Conservation (phyloP, 2,329 filamentous ascomycete genomes). For the Trichoderma asperellum region DNA sequence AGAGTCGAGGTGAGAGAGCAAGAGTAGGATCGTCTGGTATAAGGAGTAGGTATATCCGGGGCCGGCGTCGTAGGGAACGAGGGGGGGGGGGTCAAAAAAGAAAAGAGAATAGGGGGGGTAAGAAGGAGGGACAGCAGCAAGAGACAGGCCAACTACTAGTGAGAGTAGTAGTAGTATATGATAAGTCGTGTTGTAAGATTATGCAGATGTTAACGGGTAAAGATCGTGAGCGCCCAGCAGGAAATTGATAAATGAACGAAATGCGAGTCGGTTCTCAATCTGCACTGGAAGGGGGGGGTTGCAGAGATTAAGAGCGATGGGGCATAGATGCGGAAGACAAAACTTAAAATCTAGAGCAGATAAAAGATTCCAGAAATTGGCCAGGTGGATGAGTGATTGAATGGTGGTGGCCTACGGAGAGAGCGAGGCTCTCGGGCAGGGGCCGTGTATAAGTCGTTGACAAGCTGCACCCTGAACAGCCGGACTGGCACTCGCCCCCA, state of each 20-base stretch:
- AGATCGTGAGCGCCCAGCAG: slow-evolving; percentile 25
- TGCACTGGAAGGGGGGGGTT: neutral
- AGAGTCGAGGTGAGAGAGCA: neutral
- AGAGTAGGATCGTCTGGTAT: slow-evolving; percentile 10
- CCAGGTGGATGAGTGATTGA: slow-evolving; percentile 18
- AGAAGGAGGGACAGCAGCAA: slow-evolving; percentile 19
- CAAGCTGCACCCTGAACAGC: slow-evolving; percentile 21
- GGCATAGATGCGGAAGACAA: slow-evolving; percentile 18
- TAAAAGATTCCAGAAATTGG: slow-evolving; percentile 22
- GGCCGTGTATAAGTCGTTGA: slow-evolving; percentile 27
- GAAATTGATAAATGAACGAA: slow-evolving; percentile 22
- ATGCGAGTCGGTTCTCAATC: slow-evolving; percentile 25
- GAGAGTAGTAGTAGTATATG: slow-evolving; percentile 6
- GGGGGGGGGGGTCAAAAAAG: neutral
- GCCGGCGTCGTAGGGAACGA: slow-evolving; percentile 4
- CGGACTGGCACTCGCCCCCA: slow-evolving; percentile 18
- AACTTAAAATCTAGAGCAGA: slow-evolving; percentile 1
- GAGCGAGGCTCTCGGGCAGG: slow-evolving; percentile 25
- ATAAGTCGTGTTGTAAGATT: slow-evolving; percentile 13
- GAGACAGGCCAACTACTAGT: slow-evolving; percentile 19
- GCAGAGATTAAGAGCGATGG: slow-evolving; percentile 24
- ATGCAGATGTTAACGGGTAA: slow-evolving; percentile 22
- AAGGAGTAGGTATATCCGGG: slow-evolving; percentile 13
- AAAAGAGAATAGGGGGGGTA: slow-evolving; percentile 4
- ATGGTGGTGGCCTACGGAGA: slow-evolving; percentile 23